Evolutionary conservation across 371 early-diverging fungal species (phyloP).

Genomic region (Phascolomyces articulosus): DNA sequence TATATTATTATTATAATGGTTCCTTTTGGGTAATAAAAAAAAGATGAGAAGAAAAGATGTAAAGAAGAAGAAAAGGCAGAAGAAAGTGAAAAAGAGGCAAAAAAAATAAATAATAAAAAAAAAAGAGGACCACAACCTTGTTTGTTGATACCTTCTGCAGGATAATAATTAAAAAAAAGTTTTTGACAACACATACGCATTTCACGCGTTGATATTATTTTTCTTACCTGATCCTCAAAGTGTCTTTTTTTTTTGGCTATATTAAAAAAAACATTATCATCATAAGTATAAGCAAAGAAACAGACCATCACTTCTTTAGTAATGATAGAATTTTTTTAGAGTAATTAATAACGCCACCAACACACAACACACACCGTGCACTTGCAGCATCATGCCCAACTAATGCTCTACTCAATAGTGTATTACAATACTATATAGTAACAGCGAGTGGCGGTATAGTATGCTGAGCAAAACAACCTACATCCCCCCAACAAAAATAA

Average conservation of each 20-base stretch:
- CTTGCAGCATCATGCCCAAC: too few relatives aligned
- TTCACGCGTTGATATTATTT: constrained; percentile 1
- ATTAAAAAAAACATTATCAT: constrained; percentile 8
- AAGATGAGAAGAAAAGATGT: too few relatives aligned
- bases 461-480: too few relatives aligned
- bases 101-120: background rate
- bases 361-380: too few relatives aligned
- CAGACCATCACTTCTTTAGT: background rate
- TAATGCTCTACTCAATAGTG: too few relatives aligned
- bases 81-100: background rate
- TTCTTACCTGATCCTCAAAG: background rate
- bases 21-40: too few relatives aligned
- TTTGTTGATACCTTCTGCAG: background rate
- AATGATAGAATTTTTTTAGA: background rate
- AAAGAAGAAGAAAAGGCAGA: background rate
- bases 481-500: too few relatives aligned
- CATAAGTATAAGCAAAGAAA: background rate
- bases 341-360: too few relatives aligned
- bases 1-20: background rate
- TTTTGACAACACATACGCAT: background rate
- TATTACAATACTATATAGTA: too few relatives aligned
- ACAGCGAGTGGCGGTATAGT: too few relatives aligned
- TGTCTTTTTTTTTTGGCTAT: background rate
- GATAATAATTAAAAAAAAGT: too few relatives aligned
- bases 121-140: too few relatives aligned